Conservation (phyloP, 441 rosid species). For the Arabidopsis hybrid region DNA sequence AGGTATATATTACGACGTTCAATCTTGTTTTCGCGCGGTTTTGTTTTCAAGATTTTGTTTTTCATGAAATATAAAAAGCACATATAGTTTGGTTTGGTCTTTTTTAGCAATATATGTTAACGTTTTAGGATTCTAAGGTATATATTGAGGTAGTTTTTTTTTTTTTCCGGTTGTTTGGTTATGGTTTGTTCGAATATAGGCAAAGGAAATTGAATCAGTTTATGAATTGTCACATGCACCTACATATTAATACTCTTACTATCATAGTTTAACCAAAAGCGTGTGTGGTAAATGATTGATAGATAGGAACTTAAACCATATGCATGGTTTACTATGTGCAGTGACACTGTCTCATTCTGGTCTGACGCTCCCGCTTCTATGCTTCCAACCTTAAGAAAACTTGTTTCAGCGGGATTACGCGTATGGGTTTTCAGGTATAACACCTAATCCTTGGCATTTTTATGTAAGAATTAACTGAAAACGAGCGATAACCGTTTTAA, state of each 20-base stretch:
- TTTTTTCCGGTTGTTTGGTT: too few relatives aligned
- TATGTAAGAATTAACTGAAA: not conserved
- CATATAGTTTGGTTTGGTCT: not conserved
- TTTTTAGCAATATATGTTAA: too few relatives aligned
- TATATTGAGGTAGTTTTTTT: too few relatives aligned
- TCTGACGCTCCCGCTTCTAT: conserved; percentile 57
- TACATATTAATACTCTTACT: not conserved
- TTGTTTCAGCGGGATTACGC: conserved; percentile 62
- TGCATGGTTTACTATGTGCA: conserved; percentile 39
- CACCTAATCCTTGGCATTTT: not conserved
- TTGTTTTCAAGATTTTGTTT: not conserved
- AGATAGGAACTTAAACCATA: conserved; percentile 12
- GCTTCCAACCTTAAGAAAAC: conserved; percentile 65
- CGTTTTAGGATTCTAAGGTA: too few relatives aligned
- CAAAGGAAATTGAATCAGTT: not conserved
- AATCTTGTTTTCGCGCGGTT: not conserved
- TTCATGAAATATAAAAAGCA: not conserved
- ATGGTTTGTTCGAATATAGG: too few relatives aligned
- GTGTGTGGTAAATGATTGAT: not conserved
- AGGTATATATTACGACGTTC: conserved; percentile 45
- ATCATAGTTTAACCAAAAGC: conserved; percentile 8
- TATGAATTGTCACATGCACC: not conserved
- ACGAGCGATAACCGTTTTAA: not conserved
- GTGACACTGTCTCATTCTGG: conserved; percentile 50
- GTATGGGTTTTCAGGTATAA: conserved; percentile 71